Evolutionary conservation across 257 asterid species (phyloP).

Genomic region (Rauvolfia tetraphylla): DNA sequence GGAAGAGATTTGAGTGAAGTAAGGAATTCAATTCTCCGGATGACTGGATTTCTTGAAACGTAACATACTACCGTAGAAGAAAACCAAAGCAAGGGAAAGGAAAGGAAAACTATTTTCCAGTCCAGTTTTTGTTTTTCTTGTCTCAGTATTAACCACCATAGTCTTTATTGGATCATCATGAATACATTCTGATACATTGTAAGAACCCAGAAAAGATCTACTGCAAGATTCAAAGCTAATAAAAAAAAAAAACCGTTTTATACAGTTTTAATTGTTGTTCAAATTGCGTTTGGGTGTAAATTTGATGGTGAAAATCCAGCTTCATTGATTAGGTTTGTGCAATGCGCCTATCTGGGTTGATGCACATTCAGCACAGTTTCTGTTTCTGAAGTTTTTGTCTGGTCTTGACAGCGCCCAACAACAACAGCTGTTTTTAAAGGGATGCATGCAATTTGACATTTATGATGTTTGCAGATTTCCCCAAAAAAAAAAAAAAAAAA

Average conservation of each 20-base stretch:
- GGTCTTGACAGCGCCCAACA: slow-evolving; percentile 29
- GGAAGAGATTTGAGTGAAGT: slow-evolving; percentile 74
- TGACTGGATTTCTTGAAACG: slow-evolving; percentile 82
- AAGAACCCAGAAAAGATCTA: slow-evolving; percentile 8
- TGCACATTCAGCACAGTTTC: slow-evolving; percentile 17
- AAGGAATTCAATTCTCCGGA: slow-evolving; percentile 61
- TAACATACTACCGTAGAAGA: slow-evolving; percentile 24
- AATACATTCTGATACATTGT: slow-evolving; percentile 13
- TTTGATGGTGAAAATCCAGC: slow-evolving; percentile 31
- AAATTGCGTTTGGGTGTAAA: not conserved
- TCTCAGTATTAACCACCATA: too few species aligned
- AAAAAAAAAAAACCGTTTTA: not conserved
- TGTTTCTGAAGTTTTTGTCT: slow-evolving; percentile 25
- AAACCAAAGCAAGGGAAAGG: not conserved
- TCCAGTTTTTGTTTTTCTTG: slow-evolving; percentile 6
- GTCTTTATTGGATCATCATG: too few species aligned
- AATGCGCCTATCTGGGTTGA: slow-evolving; percentile 22
- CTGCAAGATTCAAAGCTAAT: too few species aligned
- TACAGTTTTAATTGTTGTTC: not conserved
- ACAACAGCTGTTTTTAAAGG: slow-evolving; percentile 25
- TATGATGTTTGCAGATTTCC: slow-evolving; percentile 6
- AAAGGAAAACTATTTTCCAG: slow-evolving; percentile 3
- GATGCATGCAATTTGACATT: slow-evolving; percentile 10
- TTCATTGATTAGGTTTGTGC: slow-evolving; percentile 38
- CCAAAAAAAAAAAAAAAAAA: not conserved